phyloP scores from a whole-genome alignment of 1,139 yeast genomes.

The Meyerozyma athensensis region DNA sequence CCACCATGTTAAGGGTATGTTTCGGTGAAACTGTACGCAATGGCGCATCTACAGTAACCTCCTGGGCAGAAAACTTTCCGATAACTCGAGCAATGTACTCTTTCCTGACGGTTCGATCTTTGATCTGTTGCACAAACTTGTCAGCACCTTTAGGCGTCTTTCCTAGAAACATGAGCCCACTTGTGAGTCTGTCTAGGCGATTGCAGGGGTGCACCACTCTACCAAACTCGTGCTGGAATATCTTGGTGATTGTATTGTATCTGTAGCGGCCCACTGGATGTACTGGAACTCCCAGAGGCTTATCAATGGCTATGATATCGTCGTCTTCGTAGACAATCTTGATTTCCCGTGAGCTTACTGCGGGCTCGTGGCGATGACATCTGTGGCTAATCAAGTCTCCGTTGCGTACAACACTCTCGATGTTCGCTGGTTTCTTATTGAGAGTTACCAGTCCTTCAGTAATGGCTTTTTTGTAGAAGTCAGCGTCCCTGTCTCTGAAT shows the following conservation, averaged over 20 bases:
- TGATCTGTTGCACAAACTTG: conserved; percentile 64
- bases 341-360: conserved; percentile 70
- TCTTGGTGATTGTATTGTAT: conserved; percentile 81
- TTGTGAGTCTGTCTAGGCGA: conserved; percentile 83
- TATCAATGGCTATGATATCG: conserved; percentile 78
- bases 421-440: conserved; percentile 58
- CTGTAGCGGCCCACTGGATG: conserved; percentile 95
- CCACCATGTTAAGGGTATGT: conserved; percentile 70
- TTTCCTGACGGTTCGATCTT: conserved; percentile 71
- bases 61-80: conserved; percentile 69
- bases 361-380: conserved; percentile 87
- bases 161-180: conserved; percentile 93
- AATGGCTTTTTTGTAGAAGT: conserved; percentile 66
- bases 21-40: conserved; percentile 71
- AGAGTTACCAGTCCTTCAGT: conserved; percentile 68
- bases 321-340: conserved; percentile 77
- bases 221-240: conserved; percentile 64
- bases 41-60: conserved; percentile 60
- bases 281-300: conserved; percentile 93
- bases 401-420: conserved; percentile 66
- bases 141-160: conserved; percentile 81
- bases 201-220: conserved; percentile 81
- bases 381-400: conserved; percentile 85
- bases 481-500: conserved; percentile 74
- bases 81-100: conserved; percentile 84